phyloP scores from a whole-genome alignment of 108 stramenopile species.

The Fistulifera solaris region DNA sequence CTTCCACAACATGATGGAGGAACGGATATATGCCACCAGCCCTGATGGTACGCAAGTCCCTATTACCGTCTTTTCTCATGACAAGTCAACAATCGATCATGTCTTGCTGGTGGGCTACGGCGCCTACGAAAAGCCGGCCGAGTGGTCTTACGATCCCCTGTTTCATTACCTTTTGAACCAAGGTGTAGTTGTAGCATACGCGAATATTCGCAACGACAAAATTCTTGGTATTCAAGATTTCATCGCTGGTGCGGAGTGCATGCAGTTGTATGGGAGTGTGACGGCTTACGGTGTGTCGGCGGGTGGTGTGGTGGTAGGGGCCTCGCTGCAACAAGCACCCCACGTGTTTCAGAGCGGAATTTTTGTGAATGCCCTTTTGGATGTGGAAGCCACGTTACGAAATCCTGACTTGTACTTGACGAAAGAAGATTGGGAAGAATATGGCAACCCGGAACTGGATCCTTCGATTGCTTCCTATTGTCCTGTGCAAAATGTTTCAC shows the following conservation, averaged over 20 bases:
- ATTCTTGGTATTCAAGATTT: slow-evolving; percentile 33
- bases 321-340: slow-evolving; percentile 32
- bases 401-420: slow-evolving; percentile 43
- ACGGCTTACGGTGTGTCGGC: slow-evolving; percentile 45
- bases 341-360: slow-evolving; percentile 26
- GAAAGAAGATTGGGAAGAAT: slow-evolving; percentile 69
- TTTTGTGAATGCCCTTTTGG: slow-evolving; percentile 49
- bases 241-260: slow-evolving; percentile 39
- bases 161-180: slow-evolving; percentile 28
- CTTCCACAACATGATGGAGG: too few relatives aligned
- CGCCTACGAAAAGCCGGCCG: slow-evolving; percentile 43
- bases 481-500: slow-evolving; percentile 16
- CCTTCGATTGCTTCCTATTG: slow-evolving; percentile 26
- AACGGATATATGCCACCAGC: too few relatives aligned
- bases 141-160: slow-evolving; percentile 35
- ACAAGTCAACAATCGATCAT: too few relatives aligned
- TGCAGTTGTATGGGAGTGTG: slow-evolving; percentile 16
- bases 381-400: slow-evolving; percentile 38
- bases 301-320: slow-evolving; percentile 51
- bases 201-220: slow-evolving; percentile 59
- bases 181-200: slow-evolving; percentile 53
- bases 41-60: too few relatives aligned
- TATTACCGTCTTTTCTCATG: too few relatives aligned
- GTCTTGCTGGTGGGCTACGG: slow-evolving; percentile 48
- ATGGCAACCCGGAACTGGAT: slow-evolving; percentile 34